A percentile compares a stretch with the other conserved stretches of the same genome.
Conservation (phyloP, 2,329 filamentous ascomycete genomes). For the Cercospora beticola region DNA sequence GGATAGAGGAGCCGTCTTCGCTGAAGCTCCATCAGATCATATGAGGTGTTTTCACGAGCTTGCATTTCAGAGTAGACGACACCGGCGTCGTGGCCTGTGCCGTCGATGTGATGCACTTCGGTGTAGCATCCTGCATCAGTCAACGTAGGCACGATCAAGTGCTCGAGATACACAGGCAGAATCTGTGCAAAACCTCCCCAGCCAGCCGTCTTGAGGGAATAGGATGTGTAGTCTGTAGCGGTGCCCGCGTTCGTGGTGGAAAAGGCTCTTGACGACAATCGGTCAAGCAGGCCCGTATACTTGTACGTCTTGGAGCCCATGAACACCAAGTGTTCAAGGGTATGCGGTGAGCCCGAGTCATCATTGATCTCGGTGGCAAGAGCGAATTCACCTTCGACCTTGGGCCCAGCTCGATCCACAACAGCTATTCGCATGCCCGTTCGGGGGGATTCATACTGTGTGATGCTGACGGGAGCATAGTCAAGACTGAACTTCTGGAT, state of each 20-base stretch:
- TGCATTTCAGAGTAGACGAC: constrained; percentile 98
- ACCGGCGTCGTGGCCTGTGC: constrained; percentile 86
- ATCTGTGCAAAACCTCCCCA: constrained; percentile 98
- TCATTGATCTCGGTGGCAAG: constrained; percentile 97
- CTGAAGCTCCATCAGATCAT: constrained; percentile 82
- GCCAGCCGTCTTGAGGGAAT: constrained; percentile 90
- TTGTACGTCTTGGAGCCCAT: constrained; percentile 85
- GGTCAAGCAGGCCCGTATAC: constrained; percentile 94
- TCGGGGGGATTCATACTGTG: constrained; percentile 91
- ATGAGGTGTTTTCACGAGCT: constrained; percentile 79
- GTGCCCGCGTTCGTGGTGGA: constrained; percentile 97
- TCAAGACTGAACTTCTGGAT: constrained; percentile 84
- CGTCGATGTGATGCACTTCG: constrained; percentile 94
- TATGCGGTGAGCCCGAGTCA: constrained; percentile 80
- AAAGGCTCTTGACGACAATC: constrained; percentile 88
- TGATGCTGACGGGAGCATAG: constrained; percentile 84
- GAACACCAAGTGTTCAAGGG: constrained; percentile 54
- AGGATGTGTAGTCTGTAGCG: constrained; percentile 91
- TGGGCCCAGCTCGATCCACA: constrained; percentile 90
- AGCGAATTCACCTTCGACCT: constrained; percentile 90
- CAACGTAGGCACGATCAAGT: constrained; percentile 84
- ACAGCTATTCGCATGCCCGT: constrained; percentile 95
- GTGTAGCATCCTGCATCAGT: constrained; percentile 93
- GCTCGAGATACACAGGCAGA: constrained; percentile 90
- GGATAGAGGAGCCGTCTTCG: constrained; percentile 82